phyloP scores from a whole-genome alignment of 345 rosid species.

The Brassica napus region DNA sequence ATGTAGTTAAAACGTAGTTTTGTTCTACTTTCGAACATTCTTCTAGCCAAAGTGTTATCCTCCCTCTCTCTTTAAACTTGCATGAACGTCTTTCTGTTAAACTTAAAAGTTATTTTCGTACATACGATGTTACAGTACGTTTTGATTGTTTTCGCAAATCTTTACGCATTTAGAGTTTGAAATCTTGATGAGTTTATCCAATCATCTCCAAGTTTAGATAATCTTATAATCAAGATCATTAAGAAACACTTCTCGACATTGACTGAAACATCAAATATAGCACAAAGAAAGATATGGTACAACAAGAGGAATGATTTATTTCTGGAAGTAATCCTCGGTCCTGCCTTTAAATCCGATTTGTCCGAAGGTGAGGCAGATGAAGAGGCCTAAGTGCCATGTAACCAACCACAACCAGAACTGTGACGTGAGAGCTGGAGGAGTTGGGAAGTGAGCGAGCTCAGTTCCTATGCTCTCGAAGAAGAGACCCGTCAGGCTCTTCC shows the following conservation, averaged over 20 bases:
- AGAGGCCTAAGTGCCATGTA: conserved; percentile 84
- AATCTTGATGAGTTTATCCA: neutral
- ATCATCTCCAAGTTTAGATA: neutral
- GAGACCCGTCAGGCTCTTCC: conserved; percentile 89
- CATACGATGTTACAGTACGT: neutral
- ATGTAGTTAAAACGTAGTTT: conserved; percentile 36
- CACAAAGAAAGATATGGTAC: conserved; percentile 12
- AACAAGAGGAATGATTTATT: neutral
- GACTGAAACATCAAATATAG: conserved; percentile 6
- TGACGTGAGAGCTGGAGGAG: conserved; percentile 69
- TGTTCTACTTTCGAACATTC: neutral
- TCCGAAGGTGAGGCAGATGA: conserved; percentile 86
- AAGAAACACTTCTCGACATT: neutral
- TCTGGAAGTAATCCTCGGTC: conserved; percentile 67
- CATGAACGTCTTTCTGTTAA: neutral
- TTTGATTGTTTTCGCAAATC: neutral
- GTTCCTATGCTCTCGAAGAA: conserved; percentile 93
- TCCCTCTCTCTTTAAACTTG: neutral
- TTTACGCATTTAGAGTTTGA: neutral
- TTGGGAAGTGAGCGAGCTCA: conserved; percentile 91
- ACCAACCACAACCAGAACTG: conserved; percentile 86
- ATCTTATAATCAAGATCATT: neutral
- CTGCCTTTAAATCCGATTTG: conserved; percentile 98
- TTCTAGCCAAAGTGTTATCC: neutral
- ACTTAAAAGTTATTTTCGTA: neutral